These are phyloP conservation scores for Mycena pura DNA, from an alignment of 768 basidiomycete genomes.

Conservation along the genomic window DNA sequence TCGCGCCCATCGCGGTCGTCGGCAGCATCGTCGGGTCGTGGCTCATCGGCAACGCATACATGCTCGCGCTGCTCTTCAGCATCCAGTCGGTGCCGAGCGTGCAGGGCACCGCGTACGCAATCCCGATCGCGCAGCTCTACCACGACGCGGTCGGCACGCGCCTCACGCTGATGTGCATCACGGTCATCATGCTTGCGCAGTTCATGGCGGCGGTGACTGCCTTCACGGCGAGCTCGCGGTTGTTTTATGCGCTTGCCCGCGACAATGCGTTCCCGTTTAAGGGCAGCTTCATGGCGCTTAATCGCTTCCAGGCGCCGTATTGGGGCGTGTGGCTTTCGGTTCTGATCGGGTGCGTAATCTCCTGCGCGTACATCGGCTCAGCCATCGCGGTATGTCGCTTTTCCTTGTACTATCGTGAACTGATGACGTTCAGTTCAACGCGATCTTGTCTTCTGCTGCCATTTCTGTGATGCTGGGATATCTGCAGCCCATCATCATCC, in stretches of 20 bases:
- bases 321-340: slow-evolving; percentile 63
- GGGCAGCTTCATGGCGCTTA: slow-evolving; percentile 54
- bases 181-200: slow-evolving; percentile 56
- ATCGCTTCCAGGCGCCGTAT: slow-evolving; percentile 60
- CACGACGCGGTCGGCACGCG: slow-evolving; percentile 57
- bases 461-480: slow-evolving; percentile 67
- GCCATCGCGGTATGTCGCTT: slow-evolving; percentile 51
- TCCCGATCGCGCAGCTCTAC: slow-evolving; percentile 66
- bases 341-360: slow-evolving; percentile 57
- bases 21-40: slow-evolving; percentile 63
- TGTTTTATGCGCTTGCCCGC: slow-evolving; percentile 63
- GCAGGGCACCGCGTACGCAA: slow-evolving; percentile 57
- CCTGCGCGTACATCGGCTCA: slow-evolving; percentile 65
- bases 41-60: slow-evolving; percentile 61
- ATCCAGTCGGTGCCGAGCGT: slow-evolving; percentile 59
- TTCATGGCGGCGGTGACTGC: slow-evolving; percentile 63
- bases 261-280: slow-evolving; percentile 60
- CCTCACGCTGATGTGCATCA: slow-evolving; percentile 57
- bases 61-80: slow-evolving; percentile 64
- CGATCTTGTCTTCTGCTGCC: slow-evolving; percentile 61
- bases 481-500: slow-evolving; percentile 61
- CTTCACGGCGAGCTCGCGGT: slow-evolving; percentile 62
- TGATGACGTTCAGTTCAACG: slow-evolving; percentile 50
- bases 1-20: slow-evolving; percentile 65
- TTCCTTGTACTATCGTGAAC: neutral